Evolutionary conservation across 495 filamentous ascomycete genomes (phyloP), one percentile per base, ranked within the genome.

Genomic region (Daldinia grandis): DNA sequence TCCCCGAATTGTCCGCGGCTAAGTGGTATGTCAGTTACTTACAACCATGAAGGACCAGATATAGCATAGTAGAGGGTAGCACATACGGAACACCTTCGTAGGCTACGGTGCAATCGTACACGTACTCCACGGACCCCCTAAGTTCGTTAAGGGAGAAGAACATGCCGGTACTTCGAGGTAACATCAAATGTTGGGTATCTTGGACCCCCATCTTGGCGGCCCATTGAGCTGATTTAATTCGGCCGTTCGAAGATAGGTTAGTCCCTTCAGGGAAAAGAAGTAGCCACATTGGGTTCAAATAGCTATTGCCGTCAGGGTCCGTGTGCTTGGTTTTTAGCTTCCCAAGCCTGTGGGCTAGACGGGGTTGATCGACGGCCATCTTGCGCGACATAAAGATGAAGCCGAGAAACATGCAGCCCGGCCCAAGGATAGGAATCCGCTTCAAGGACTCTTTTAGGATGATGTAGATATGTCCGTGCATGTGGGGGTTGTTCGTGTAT

Each of bases 371-470:
- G 49, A 85, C 87, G n/a, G 87, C 83, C 93, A 92, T 93, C 67
- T 93, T 93, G 30, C 92, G 84, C 3, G 91, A 90, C 79, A 95
- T 87, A 78, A 95, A 95, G 68, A 95, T 90, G 80, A 95, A 95
- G 57, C 91, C 86, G 69, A 88, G 91, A 76, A 95, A 92, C 82
- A 88, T 86, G 90, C 94, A 94, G 30, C 92, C 93, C 68, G 85
- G 87, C 0, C 92, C 92, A 35, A 94, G 78, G 30, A 95, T 74
- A 9, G 92, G 92, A 21, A 94, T 87, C 51, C 86, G 89, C 76
- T 92, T 93, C 61, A 95, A 82, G 4, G 89, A 91, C 79, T 95
- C 91, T 75, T 94, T 94, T 14, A 95, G 79, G 72, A 95, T 93
- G 68, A 95, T 94, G 78, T 89, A 95, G 63, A 95, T 80, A 61